phyloP scores from a whole-genome alignment of 495 filamentous ascomycete genomes.

The Neurospora intermedia region DNA sequence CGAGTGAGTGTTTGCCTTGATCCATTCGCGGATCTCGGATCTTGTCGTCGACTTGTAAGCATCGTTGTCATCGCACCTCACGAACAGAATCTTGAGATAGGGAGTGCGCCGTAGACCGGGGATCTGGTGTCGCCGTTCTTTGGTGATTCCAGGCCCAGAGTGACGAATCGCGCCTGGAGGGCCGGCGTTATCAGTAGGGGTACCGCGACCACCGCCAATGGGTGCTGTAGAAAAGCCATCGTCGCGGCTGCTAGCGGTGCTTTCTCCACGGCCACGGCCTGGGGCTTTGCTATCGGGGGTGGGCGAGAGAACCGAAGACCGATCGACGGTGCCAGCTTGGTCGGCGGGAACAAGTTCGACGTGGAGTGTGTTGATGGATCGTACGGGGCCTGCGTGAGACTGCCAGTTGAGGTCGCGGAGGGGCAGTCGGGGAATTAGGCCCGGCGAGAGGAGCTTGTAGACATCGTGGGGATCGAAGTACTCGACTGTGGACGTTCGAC shows the following conservation, averaged over 20 bases:
- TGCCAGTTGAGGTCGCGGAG: conserved; percentile 96
- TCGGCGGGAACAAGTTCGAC: conserved; percentile 65
- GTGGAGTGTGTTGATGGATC: conserved; percentile 86
- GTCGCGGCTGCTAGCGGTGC: conserved; percentile 26
- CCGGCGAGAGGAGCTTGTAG: conserved; percentile 66
- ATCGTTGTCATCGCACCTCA: conserved; percentile 90
- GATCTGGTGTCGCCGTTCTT: conserved; percentile 81
- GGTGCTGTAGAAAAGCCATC: conserved; percentile 43
- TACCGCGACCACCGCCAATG: conserved; percentile 13
- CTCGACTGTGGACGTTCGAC: conserved; percentile 31
- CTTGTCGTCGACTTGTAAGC: conserved; percentile 73
- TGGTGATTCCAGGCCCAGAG: not conserved
- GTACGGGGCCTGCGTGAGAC: conserved; percentile 76
- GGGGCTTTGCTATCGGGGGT: conserved; percentile 24
- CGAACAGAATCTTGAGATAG: conserved; percentile 81
- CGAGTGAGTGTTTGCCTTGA: conserved; percentile 57
- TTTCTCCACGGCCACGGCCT: conserved; percentile 30
- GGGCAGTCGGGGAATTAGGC: conserved; percentile 69
- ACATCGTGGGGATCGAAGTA: conserved; percentile 87
- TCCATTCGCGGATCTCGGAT: conserved; percentile 79
- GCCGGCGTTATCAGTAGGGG: conserved; percentile 23
- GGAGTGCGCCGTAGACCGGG: conserved; percentile 88
- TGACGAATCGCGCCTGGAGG: not conserved
- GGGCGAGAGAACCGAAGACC: conserved; percentile 27
- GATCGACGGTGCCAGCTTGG: conserved; percentile 10